Base-by-base conservation (phyloP, 169 alveolate genomes). In the Plasmodium berghei region DNA sequence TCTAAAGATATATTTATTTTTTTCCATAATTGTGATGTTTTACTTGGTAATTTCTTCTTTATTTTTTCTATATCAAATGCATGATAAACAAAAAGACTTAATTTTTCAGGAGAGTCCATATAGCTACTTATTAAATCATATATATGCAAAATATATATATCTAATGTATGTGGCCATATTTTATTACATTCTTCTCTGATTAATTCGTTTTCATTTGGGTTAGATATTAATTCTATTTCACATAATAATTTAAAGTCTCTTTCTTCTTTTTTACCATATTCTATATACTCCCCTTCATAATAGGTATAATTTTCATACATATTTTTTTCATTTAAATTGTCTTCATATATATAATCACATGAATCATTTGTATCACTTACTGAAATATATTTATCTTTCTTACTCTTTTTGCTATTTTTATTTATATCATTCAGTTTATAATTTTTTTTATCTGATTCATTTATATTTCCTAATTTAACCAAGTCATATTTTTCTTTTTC, bases 111-210 rank as follows among this genome's bases (percentile, higher is more conserved):
- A 12, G 91, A 86, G 40, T 72, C 91, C 87, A 86, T 86, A 71
- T 71, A 86, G 46, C 91, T 86, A 71, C 91, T 86, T 59, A 86
- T 71, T 49, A 86, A 71, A 55, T 86, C 91, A 64, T 86, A 86
- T 70, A 86, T 86, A 71, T 69, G 86, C 18, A 70, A 75, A 4
- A 86, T 54, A 86, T 71, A 86, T 40, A 73, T 71, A 63, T 86
- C 91, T 61, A 86, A 28, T 45, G 80, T 71, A 40, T 71, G 48
- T 28, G 87, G 75, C 91, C 91, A 86, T 18, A 63, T 86, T 18
- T 42, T 69, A 56, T 86, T 86, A 63, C 86, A 71, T 59, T 86
- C 49, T 58, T 70, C 91, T 71, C 91, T 86, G n/a, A 61, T 59
- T 26, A 86, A 24, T n/a, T 70, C 87, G 18, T 71, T 28, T 24